A percentile compares a stretch with the other conserved stretches of the same genome.
phyloP scores from a whole-genome alignment of 75 land plant species.

The Ceratopteris richardii region DNA sequence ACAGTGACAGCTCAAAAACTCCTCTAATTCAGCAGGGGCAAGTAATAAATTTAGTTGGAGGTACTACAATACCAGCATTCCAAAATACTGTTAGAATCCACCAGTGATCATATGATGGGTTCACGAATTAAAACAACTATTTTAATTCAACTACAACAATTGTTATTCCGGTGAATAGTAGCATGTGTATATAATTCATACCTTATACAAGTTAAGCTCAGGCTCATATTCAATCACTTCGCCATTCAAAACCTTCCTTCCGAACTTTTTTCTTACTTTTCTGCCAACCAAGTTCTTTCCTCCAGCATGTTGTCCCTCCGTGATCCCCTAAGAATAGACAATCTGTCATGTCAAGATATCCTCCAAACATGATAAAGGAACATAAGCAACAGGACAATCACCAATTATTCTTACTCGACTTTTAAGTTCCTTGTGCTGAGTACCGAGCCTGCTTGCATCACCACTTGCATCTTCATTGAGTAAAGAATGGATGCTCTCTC shows the following conservation, averaged over 20 bases:
- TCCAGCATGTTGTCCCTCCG: slow-evolving; percentile 6
- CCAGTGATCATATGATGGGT: neutral
- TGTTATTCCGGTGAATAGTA: no score
- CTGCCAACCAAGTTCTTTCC: slow-evolving; percentile 27
- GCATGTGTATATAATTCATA: neutral
- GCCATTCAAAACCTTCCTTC: slow-evolving; percentile 22
- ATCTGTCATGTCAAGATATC: neutral
- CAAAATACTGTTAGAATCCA: neutral
- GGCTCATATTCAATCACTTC: slow-evolving; percentile 25
- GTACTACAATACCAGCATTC: neutral
- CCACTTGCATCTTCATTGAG: neutral
- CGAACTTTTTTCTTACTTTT: slow-evolving; percentile 26
- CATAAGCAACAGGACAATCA: neutral
- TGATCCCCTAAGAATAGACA: neutral
- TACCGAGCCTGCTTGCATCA: neutral
- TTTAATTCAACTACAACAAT: no score
- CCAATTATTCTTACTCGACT: neutral
- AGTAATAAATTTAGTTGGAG: no score
- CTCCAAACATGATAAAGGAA: neutral
- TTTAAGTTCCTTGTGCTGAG: neutral
- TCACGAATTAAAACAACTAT: neutral
- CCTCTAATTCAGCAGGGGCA: neutral
- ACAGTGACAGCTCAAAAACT: no score
- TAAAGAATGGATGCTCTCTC: neutral
- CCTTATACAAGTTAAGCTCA: slow-evolving; percentile 38